These are phyloP conservation scores for Mycena venus DNA, from an alignment of 768 basidiomycete genomes.

Conservation along the genomic window DNA sequence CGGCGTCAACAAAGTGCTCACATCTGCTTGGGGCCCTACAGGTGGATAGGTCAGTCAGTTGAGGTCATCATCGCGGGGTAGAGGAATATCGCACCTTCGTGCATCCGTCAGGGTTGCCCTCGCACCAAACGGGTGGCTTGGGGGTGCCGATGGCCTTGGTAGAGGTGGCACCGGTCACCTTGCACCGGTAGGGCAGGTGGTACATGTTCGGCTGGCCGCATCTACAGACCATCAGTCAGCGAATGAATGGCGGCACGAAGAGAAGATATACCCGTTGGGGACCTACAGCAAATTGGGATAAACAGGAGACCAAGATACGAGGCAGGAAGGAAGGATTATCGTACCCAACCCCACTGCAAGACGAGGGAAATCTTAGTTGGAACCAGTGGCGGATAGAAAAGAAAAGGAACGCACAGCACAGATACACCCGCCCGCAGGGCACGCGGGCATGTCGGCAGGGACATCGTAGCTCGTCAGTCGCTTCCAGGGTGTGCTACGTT, in stretches of 20 bases:
- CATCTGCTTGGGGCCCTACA: slow-evolving; percentile 68
- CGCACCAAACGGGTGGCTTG: slow-evolving; percentile 66
- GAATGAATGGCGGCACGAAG: not conserved
- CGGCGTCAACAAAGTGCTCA: not conserved
- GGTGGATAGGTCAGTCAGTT: not conserved
- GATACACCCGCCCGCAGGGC: slow-evolving; percentile 64
- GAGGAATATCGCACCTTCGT: slow-evolving; percentile 31
- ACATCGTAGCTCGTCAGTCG: slow-evolving; percentile 61
- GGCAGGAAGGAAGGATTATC: slow-evolving; percentile 16
- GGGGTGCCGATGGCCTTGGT: slow-evolving; percentile 54
- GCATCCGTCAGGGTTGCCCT: slow-evolving; percentile 57
- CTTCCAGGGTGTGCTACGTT: slow-evolving; percentile 65
- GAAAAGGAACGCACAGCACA: slow-evolving; percentile 58
- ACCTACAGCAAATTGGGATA: slow-evolving; percentile 39
- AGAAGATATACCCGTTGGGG: slow-evolving; percentile 53
- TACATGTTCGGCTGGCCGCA: slow-evolving; percentile 71
- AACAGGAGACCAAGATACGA: not conserved
- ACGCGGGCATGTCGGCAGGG: slow-evolving; percentile 62
- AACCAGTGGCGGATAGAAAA: not conserved
- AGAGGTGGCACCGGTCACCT: slow-evolving; percentile 59
- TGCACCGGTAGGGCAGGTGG: slow-evolving; percentile 60
- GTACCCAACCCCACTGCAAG: slow-evolving; percentile 67
- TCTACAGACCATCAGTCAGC: slow-evolving; percentile 37
- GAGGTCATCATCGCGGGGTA: too few species aligned
- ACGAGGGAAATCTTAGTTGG: not conserved